Evolutionary conservation across 805 yeast genomes (phyloP), one percentile per base, ranked within the genome.

Genomic region (Metschnikowia lachancei): DNA sequence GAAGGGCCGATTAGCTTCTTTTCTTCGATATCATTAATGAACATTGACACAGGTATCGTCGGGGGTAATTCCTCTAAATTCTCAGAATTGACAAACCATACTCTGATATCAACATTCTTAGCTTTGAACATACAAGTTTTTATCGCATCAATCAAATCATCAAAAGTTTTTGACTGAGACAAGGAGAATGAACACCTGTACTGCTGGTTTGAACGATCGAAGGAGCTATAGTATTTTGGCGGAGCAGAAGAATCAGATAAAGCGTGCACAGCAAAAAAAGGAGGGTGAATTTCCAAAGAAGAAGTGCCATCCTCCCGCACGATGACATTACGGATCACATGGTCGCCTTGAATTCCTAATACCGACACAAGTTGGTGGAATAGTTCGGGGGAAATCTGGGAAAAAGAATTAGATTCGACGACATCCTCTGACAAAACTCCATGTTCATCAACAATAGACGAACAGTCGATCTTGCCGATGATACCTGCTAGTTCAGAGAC

Each of bases 291-390:
- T 53, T 72, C 76, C 39, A 71, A 57, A 16, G 55, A 63, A 22
- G 50, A 54, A 10, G 50, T 46, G n/a, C 67, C 70, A 2, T 64
- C 58, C 14, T 53, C 54, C 43, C 65, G 61, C 3, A 55, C 37
- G 5, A 64, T 47, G 4, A 70, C 44, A 18, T 60, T 58, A 40
- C 76, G 61, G 5, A 64, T 49, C 9, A 70, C 65, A 1, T 74
- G 71, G 7, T 50, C 59, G 0, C 74, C 72, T 1, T 63, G 57
- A 18, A 77, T 41, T 0, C 85, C 86, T 60, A 81, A 83, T 82
- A 85, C 78, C 28, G 69, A 66, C 1, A 59, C 62, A 9, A 84
- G 60, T 47, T 67, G 57, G 2, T 67, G 56, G 53, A 78, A 83
- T 2, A 76, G 69, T 4, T 65, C 61, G 6, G 74, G 75, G 0